A percentile compares a stretch with the other conserved stretches of the same genome.
phyloP scores from a whole-genome alignment of 2,329 filamentous ascomycete species.

The Penicillium psychrosexuale region DNA sequence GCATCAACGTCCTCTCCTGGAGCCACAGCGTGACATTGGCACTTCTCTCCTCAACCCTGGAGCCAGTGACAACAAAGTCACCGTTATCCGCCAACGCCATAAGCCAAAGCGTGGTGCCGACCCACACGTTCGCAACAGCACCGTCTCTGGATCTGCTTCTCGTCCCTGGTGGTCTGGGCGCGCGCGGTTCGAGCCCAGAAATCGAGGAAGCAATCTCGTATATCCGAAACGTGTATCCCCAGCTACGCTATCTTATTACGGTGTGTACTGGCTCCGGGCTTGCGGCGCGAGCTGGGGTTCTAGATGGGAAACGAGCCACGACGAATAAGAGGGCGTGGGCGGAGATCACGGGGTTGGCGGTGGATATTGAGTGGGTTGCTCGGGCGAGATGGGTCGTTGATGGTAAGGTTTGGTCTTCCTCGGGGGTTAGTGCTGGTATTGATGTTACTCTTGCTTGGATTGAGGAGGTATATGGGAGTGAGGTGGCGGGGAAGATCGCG shows the following conservation, averaged over 20 bases:
- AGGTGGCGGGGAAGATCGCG: constrained; percentile 49
- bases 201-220: constrained; percentile 45
- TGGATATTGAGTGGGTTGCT: constrained; percentile 58
- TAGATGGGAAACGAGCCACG: constrained; percentile 61
- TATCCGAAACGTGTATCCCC: constrained; percentile 46
- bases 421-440: constrained; percentile 62
- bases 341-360: constrained; percentile 47
- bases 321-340: constrained; percentile 63
- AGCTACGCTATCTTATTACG: constrained; percentile 57
- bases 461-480: constrained; percentile 52
- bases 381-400: constrained; percentile 64
- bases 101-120: constrained; percentile 45
- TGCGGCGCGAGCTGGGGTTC: constrained; percentile 56
- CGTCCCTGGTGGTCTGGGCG: constrained; percentile 62
- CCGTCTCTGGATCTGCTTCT: constrained; percentile 61
- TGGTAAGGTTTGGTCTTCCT: constrained; percentile 65
- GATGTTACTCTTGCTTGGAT: constrained; percentile 61
- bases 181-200: constrained; percentile 28
- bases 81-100: constrained; percentile 23
- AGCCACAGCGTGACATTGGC: constrained; percentile 24
- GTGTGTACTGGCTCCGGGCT: constrained; percentile 65
- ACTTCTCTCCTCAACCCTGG: constrained; percentile 32
- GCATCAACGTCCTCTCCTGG: constrained; percentile 36
- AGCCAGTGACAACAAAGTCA: constrained; percentile 33
- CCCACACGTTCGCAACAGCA: constrained; percentile 54